Conservation (phyloP, 768 basidiomycete species). For the Pleurotus salmoneostramineus region DNA sequence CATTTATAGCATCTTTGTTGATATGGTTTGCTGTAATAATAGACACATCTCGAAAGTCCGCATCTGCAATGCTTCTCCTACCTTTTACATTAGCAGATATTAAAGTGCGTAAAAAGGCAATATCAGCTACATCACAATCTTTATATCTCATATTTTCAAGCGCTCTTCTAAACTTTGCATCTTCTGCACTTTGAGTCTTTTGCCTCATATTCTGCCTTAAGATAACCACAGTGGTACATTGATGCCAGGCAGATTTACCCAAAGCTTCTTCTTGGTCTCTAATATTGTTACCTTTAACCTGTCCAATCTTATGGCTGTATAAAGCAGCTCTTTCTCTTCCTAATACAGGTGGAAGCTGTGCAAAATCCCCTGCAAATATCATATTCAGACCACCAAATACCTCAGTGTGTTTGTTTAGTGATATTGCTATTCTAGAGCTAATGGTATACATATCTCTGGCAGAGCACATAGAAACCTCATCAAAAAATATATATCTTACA, state of each 20-base stretch:
- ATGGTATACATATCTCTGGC: slow-evolving; percentile 26
- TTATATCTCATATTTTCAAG: slow-evolving; percentile 27
- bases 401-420: too few species aligned
- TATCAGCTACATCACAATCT: slow-evolving; percentile 26
- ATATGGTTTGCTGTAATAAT: slow-evolving; percentile 26
- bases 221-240: slow-evolving; percentile 26
- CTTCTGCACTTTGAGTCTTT: slow-evolving; percentile 12
- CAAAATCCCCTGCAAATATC: slow-evolving; percentile 32
- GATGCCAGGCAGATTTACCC: slow-evolving; percentile 27
- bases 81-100: slow-evolving; percentile 11
- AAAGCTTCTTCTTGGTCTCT: slow-evolving; percentile 16
- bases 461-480: slow-evolving; percentile 39
- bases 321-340: slow-evolving; percentile 15
- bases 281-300: not conserved
- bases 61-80: slow-evolving; percentile 2
- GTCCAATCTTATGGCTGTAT: slow-evolving; percentile 11
- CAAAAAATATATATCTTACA: slow-evolving; percentile 32
- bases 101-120: slow-evolving; percentile 20
- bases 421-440: too few species aligned
- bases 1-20: slow-evolving; percentile 27
- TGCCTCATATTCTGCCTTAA: slow-evolving; percentile 29
- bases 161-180: slow-evolving; percentile 21
- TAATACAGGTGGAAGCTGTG: slow-evolving; percentile 23
- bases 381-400: slow-evolving; percentile 26
- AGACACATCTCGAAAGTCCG: slow-evolving; percentile 23